Evolutionary conservation across 768 basidiomycete genomes (phyloP).

Genomic region (Cantharellus anzutake): DNA sequence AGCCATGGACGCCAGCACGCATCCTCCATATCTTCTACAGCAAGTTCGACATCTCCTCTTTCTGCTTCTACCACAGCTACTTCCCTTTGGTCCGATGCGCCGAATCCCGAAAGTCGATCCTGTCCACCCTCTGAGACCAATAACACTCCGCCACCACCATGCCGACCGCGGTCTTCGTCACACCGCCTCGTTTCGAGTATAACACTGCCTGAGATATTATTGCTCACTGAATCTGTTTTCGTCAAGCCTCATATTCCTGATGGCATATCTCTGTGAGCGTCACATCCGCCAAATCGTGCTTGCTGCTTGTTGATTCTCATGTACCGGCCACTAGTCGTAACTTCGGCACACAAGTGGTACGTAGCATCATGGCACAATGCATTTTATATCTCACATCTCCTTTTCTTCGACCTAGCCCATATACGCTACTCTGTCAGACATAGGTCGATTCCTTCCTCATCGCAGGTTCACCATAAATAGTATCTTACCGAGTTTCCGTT

Average conservation of each 20-base stretch:
- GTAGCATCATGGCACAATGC: constrained; percentile 17
- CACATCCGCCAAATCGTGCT: not conserved
- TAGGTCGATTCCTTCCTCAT: constrained; percentile 25
- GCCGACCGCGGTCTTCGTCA: constrained; percentile 8
- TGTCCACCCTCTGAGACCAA: constrained; percentile 5
- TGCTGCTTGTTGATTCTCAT: not conserved
- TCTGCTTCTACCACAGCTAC: constrained; percentile 9
- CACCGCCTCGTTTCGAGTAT: constrained; percentile 18
- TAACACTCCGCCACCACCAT: constrained; percentile 5
- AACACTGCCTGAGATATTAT: constrained; percentile 14
- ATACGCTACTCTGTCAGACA: constrained; percentile 74
- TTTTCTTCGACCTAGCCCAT: constrained; percentile 33
- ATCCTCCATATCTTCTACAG: constrained; percentile 11
- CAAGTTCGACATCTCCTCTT: constrained; percentile 11
- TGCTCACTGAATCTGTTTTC: constrained; percentile 35
- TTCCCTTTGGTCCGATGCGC: constrained; percentile 9
- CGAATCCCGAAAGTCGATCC: constrained; percentile 2
- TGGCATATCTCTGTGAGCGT: constrained; percentile 22
- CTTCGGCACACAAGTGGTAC: constrained; percentile 75
- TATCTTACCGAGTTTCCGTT: not conserved
- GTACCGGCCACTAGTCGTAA: constrained; percentile 27
- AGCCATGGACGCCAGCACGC: constrained; percentile 2
- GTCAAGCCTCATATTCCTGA: constrained; percentile 54
- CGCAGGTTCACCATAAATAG: not conserved
- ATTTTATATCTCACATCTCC: not conserved